Percentiles rank a stretch among this genome's conserved stretches.
These are phyloP conservation scores for Globisporangium solare DNA, from an alignment of 352 stramenopile species.

Conservation along the genomic window DNA sequence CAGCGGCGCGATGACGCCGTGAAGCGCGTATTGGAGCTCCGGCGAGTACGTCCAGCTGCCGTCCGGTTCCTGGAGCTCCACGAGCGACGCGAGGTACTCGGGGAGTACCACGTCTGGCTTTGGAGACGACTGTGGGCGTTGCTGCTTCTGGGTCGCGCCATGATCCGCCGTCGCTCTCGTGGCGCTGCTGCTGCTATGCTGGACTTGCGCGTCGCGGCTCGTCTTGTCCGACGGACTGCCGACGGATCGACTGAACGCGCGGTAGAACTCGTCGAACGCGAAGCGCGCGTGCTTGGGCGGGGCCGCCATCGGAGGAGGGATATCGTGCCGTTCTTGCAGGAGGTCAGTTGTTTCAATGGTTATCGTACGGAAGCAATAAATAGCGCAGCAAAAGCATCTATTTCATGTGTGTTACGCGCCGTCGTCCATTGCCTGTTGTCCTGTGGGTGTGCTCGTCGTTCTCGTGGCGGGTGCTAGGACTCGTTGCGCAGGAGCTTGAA, in stretches of 20 bases:
- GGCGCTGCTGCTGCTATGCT: conserved; percentile 2
- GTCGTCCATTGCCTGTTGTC: too few relatives aligned
- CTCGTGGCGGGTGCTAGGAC: conserved; percentile 10
- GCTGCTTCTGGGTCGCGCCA: too few relatives aligned
- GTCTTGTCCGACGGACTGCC: conserved; percentile 6
- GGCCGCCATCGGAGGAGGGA: too few relatives aligned
- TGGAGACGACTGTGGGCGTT: conserved; percentile 5
- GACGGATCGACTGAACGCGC: conserved; percentile 60
- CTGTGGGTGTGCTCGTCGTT: too few relatives aligned
- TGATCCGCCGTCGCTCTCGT: too few relatives aligned
- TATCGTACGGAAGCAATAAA: too few relatives aligned
- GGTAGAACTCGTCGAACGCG: conserved; percentile 65
- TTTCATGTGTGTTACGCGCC: too few relatives aligned
- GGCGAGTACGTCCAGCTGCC: conserved; percentile 61
- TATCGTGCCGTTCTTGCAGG: too few relatives aligned
- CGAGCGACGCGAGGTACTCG: conserved; percentile 32
- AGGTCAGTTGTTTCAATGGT: too few relatives aligned
- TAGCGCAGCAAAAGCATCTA: too few relatives aligned
- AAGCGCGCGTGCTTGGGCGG: conserved; percentile 9
- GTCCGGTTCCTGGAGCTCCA: conserved; percentile 47
- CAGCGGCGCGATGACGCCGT: conserved; percentile 26
- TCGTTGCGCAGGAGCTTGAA: conserved; percentile 22
- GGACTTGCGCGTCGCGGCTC: not conserved
- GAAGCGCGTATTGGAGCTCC: conserved; percentile 51
- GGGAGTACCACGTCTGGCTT: conserved; percentile 29